phyloP scores from a whole-genome alignment of 202 grass and related monocot species.

The Dendrocalamus latiflorus region DNA sequence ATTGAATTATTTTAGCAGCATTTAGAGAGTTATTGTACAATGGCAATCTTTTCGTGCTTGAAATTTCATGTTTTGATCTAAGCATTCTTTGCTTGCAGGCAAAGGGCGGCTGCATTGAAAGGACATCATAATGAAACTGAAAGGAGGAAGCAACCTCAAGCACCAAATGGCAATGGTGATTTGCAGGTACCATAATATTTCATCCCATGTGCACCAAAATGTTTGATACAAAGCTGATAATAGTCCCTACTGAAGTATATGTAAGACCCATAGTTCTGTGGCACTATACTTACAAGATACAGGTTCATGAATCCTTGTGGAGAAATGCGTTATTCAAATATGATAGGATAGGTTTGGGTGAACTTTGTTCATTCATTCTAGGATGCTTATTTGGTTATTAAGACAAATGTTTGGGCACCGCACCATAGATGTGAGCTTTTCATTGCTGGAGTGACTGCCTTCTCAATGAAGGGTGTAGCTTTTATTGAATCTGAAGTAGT shows the following conservation, averaged over 20 bases:
- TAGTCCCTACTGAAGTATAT: not conserved
- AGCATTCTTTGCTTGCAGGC: conserved; percentile 28
- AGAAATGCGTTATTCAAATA: not conserved
- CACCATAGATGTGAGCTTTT: no score
- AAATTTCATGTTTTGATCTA: not conserved
- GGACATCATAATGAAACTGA: conserved; percentile 26
- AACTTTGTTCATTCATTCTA: not conserved
- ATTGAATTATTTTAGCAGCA: not conserved
- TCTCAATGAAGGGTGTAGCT: no score
- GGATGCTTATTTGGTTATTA: no score
- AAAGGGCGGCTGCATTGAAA: conserved; percentile 42
- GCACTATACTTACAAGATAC: not conserved
- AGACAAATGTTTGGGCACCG: no score
- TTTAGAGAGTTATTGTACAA: not conserved
- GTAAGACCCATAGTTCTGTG: not conserved
- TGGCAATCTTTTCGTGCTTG: not conserved
- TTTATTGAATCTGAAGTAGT: no score
- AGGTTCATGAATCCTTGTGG: not conserved
- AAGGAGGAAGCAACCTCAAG: conserved; percentile 42
- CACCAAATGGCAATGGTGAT: conserved; percentile 39
- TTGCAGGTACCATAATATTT: conserved; percentile 39
- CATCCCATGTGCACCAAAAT: not conserved
- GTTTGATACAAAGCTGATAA: not conserved
- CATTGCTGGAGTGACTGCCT: no score
- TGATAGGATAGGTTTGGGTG: not conserved